Percentiles rank a stretch among this genome's conserved stretches.
Conservation (phyloP, 2,329 filamentous ascomycete genomes). For the Chaetomiaceae sp. region DNA sequence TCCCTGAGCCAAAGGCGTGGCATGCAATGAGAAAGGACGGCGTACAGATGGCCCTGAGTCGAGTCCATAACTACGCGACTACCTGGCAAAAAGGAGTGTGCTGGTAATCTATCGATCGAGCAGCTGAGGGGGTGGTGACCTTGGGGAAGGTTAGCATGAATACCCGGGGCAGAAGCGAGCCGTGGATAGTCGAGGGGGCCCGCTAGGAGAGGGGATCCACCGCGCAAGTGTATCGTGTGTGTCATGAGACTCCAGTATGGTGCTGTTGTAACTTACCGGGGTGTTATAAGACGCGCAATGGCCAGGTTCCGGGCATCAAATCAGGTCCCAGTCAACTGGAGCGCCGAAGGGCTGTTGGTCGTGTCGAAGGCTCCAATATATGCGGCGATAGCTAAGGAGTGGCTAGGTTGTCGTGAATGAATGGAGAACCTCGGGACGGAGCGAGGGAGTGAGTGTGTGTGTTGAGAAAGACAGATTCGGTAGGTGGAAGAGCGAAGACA, state of each 20-base stretch:
- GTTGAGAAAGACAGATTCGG: slow-evolving; percentile 28
- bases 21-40: slow-evolving; percentile 32
- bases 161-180: slow-evolving; percentile 28
- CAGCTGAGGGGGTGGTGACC: slow-evolving; percentile 34
- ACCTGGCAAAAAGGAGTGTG: slow-evolving; percentile 34
- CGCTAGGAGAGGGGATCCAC: slow-evolving; percentile 30
- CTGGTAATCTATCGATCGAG: slow-evolving; percentile 35
- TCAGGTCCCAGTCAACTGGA: slow-evolving; percentile 32
- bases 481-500: slow-evolving; percentile 19
- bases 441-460: slow-evolving; percentile 35
- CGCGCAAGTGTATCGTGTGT: slow-evolving; percentile 33
- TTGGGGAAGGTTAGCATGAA: slow-evolving; percentile 37
- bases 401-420: neutral
- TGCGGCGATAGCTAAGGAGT: slow-evolving; percentile 14
- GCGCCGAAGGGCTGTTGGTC: slow-evolving; percentile 23
- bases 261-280: slow-evolving; percentile 39
- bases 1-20: slow-evolving; percentile 17
- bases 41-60: slow-evolving; percentile 50
- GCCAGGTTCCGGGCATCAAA: slow-evolving; percentile 27
- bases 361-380: slow-evolving; percentile 6
- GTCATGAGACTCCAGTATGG: slow-evolving; percentile 34
- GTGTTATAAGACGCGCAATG: slow-evolving; percentile 35
- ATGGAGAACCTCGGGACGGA: slow-evolving; percentile 34
- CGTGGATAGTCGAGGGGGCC: slow-evolving; percentile 32
- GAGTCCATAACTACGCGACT: slow-evolving; percentile 46